Evolutionary conservation across 176 grass and related monocot genomes (phyloP).

Genomic region (Rhynchospora tenuis): DNA sequence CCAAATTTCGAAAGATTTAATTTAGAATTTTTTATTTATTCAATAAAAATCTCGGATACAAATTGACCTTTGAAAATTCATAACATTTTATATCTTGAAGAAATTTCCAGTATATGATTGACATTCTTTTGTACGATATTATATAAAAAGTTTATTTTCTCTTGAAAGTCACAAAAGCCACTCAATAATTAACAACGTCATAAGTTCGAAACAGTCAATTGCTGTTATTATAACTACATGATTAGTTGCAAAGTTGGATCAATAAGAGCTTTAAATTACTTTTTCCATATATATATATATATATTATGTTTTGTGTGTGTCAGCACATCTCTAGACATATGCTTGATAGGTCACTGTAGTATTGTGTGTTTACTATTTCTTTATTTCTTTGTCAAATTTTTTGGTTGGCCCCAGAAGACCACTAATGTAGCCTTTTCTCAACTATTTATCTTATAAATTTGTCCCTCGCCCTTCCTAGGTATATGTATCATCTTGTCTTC

Average conservation of each 20-base stretch:
- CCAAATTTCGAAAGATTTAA: no score
- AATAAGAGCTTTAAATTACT: background rate
- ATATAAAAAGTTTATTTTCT: background rate
- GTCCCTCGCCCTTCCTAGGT: constrained; percentile 4
- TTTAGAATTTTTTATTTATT: no score
- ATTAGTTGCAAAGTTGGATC: background rate
- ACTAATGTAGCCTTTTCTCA: constrained; percentile 11
- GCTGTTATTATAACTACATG: background rate
- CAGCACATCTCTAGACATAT: background rate
- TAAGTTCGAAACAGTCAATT: background rate
- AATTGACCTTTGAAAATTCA: no score
- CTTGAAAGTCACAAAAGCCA: background rate
- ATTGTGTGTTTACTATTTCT: background rate
- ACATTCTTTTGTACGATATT: no score
- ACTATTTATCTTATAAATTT: constrained; percentile 22
- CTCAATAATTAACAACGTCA: background rate
- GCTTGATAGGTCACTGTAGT: constrained; percentile 7
- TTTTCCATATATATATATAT: background rate
- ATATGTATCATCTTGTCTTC: constrained; percentile 15
- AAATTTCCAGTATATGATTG: no score
- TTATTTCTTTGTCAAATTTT: constrained; percentile 3
- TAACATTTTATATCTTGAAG: no score
- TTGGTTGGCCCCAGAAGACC: background rate
- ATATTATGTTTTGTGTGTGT: background rate
- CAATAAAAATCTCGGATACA: no score